These are phyloP conservation scores for Amanita molliuscula DNA, from an alignment of 768 basidiomycete species.

Conservation along the genomic window DNA sequence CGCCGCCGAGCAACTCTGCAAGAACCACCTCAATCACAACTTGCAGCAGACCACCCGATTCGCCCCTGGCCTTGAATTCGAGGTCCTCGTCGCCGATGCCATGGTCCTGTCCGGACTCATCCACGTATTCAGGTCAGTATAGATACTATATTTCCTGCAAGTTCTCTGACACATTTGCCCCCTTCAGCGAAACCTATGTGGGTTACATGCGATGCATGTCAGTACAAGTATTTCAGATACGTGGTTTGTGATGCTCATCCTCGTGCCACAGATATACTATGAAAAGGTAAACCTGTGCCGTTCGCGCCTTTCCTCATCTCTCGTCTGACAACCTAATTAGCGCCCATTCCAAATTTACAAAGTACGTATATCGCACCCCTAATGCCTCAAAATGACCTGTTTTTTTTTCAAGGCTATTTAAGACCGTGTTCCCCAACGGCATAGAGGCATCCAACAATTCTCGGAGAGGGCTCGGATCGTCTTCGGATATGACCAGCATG, in stretches of 20 bases:
- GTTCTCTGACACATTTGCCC: not conserved
- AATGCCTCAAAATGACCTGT: not conserved
- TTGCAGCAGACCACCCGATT: slow-evolving; percentile 33
- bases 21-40: slow-evolving; percentile 29
- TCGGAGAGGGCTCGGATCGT: slow-evolving; percentile 22
- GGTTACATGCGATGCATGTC: slow-evolving; percentile 75
- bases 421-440: slow-evolving; percentile 55
- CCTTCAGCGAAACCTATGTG: slow-evolving; percentile 53
- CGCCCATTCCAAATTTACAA: slow-evolving; percentile 69
- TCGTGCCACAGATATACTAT: slow-evolving; percentile 24
- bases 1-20: slow-evolving; percentile 50
- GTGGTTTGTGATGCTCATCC: not conserved
- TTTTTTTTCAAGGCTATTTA: slow-evolving; percentile 40
- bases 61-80: slow-evolving; percentile 62
- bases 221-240: slow-evolving; percentile 14
- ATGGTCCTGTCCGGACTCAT: slow-evolving; percentile 63
- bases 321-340: slow-evolving; percentile 15
- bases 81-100: slow-evolving; percentile 65
- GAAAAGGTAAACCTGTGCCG: slow-evolving; percentile 34
- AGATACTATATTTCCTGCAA: not conserved
- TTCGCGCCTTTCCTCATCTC: not conserved
- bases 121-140: slow-evolving; percentile 52
- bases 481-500: not conserved
- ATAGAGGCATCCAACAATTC: slow-evolving; percentile 35
- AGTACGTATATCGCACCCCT: slow-evolving; percentile 25